A percentile compares a stretch with the other conserved stretches of the same genome.
Evolutionary conservation across 2,329 filamentous ascomycete genomes (phyloP).

Genomic region (Xylaria sp.): DNA sequence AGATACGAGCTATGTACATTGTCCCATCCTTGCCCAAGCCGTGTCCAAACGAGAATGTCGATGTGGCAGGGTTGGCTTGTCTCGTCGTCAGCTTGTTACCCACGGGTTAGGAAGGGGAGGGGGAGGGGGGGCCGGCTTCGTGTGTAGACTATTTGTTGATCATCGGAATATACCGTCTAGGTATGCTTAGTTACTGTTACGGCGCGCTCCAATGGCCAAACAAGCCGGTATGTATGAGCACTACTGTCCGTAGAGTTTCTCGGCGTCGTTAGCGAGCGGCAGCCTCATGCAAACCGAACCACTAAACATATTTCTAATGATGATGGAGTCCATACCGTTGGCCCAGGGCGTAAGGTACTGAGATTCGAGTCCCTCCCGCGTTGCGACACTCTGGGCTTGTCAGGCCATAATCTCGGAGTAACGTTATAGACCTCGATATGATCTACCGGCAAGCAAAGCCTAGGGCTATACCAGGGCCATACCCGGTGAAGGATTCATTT

Average conservation of each 20-base stretch:
- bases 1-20: constrained; percentile 1
- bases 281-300: background rate
- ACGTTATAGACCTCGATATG: constrained; percentile 20
- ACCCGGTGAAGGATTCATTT: constrained; percentile 14
- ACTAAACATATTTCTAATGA: background rate
- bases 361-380: background rate
- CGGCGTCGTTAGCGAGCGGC: background rate
- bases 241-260: background rate
- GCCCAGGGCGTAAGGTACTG: background rate
- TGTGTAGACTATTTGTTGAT: constrained; percentile 13
- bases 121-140: background rate
- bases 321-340: background rate
- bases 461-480: constrained; percentile 12
- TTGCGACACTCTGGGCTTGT: constrained; percentile 8
- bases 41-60: background rate
- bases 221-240: background rate
- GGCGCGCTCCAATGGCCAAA: constrained; percentile 1
- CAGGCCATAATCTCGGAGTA: constrained; percentile 12
- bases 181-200: constrained; percentile 15
- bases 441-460: constrained; percentile 28
- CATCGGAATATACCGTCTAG: constrained; percentile 27
- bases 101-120: background rate
- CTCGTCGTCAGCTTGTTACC: constrained; percentile 10
- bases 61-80: background rate
- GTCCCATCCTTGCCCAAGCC: constrained; percentile 12